A percentile compares a stretch with the other conserved stretches of the same genome.
Evolutionary conservation across 352 stramenopile species (phyloP).

Genomic region (Phytophthora pinifolia): DNA sequence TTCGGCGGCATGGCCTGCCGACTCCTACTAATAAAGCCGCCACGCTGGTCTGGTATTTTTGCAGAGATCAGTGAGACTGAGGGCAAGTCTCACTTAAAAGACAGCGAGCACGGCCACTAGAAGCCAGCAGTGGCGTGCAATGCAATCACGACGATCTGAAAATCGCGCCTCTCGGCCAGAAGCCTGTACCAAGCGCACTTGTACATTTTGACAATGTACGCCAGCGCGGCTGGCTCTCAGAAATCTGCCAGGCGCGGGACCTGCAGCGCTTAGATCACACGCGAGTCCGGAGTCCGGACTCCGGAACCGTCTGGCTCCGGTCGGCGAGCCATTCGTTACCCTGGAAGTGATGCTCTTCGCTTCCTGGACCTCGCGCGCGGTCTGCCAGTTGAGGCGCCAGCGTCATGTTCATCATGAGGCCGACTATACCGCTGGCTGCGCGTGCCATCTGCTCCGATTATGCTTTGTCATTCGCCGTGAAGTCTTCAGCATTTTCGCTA

Average conservation of each 20-base stretch:
- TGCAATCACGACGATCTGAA: background rate
- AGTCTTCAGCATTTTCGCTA: slow-evolving; percentile 25
- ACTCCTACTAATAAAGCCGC: no score
- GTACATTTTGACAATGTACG: slow-evolving; percentile 4
- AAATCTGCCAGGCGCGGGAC: no score
- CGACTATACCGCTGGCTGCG: slow-evolving; percentile 6
- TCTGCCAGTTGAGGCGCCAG: slow-evolving; percentile 12
- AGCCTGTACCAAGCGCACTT: no score
- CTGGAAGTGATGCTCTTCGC: slow-evolving; percentile 11
- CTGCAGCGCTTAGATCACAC: no score
- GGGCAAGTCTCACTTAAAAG: no score
- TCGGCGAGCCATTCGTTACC: slow-evolving; percentile 15
- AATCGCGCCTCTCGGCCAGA: background rate
- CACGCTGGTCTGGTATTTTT: no score
- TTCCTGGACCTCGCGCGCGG: slow-evolving; percentile 16
- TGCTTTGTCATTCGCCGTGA: slow-evolving; percentile 8
- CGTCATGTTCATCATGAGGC: slow-evolving; percentile 19
- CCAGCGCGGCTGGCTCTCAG: no score
- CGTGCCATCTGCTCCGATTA: slow-evolving; percentile 19
- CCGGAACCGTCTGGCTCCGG: background rate
- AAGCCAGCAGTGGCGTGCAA: no score
- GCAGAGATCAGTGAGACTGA: no score
- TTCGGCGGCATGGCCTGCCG: no score
- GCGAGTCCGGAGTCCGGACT: slow-evolving; percentile 20
- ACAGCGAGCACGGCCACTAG: no score